These are phyloP conservation scores for Puya raimondii DNA, from an alignment of 176 grass and related monocot genomes.

Conservation along the genomic window DNA sequence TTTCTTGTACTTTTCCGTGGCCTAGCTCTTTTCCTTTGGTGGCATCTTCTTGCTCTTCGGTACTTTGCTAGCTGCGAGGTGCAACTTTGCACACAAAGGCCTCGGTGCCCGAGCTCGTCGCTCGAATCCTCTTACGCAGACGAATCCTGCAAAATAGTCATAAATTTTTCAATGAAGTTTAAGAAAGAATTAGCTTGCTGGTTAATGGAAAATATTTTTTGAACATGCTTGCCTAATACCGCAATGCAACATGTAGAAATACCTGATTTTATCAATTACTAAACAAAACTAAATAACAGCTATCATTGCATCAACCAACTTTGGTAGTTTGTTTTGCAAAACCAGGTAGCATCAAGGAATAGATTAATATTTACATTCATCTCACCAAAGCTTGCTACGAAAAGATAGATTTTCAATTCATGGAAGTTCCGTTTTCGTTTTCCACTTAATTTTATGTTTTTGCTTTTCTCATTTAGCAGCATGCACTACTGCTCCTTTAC, in stretches of 20 bases:
- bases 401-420: no score
- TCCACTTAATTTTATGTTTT: no score
- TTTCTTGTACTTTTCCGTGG: neutral
- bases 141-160: constrained; percentile 56
- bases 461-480: no score
- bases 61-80: constrained; percentile 54
- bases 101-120: constrained; percentile 55
- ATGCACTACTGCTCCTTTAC: no score
- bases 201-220: neutral
- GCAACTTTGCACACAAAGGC: constrained; percentile 65
- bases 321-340: no score
- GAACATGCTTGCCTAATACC: neutral
- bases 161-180: neutral
- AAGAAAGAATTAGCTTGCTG: constrained; percentile 5
- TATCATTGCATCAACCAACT: no score
- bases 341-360: no score
- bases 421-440: no score
- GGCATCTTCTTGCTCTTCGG: constrained; percentile 23
- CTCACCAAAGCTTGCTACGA: no score
- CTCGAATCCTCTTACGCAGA: constrained; percentile 88
- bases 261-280: no score
- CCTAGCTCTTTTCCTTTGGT: neutral
- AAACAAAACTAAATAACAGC: no score
- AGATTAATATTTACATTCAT: no score
- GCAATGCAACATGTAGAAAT: neutral